Evolutionary conservation across 306 rosid genomes (phyloP).

Genomic region (Senna siamea): DNA sequence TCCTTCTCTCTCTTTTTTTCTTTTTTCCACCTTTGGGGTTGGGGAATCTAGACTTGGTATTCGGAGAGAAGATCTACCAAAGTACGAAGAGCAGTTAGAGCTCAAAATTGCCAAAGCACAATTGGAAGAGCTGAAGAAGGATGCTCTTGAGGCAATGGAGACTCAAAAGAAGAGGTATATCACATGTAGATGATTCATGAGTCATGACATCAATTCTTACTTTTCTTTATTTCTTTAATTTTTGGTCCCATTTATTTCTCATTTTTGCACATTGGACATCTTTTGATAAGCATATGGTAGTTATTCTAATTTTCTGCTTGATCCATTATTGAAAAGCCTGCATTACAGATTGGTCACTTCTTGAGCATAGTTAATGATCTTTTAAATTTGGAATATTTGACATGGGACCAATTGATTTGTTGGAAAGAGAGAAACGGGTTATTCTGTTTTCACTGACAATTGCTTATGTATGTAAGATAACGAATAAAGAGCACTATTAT

Average conservation of each 20-base stretch:
- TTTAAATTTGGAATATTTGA: constrained; percentile 21
- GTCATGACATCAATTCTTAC: constrained; percentile 1
- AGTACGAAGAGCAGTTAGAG: constrained; percentile 82
- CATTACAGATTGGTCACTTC: constrained; percentile 7
- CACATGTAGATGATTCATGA: not conserved
- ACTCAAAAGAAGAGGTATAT: constrained; percentile 76
- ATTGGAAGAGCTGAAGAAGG: constrained; percentile 82
- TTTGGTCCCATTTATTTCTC: constrained; percentile 7
- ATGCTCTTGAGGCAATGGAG: constrained; percentile 84
- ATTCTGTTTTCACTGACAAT: not conserved
- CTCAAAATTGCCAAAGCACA: constrained; percentile 82
- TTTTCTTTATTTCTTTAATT: not conserved
- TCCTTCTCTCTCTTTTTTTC: not conserved
- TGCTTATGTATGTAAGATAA: not conserved
- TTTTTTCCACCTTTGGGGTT: not conserved
- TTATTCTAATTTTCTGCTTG: not conserved
- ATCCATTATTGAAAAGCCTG: constrained; percentile 8
- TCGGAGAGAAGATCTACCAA: constrained; percentile 68
- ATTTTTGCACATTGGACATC: constrained; percentile 16
- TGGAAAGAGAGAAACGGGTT: constrained; percentile 5
- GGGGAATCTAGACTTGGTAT: constrained; percentile 36
- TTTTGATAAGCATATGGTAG: not conserved
- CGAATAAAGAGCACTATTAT: not conserved
- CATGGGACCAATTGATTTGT: constrained; percentile 10
- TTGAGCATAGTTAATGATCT: not conserved